Conservation (phyloP, 768 basidiomycete species). For the Neoboletus brunneissimus region DNA sequence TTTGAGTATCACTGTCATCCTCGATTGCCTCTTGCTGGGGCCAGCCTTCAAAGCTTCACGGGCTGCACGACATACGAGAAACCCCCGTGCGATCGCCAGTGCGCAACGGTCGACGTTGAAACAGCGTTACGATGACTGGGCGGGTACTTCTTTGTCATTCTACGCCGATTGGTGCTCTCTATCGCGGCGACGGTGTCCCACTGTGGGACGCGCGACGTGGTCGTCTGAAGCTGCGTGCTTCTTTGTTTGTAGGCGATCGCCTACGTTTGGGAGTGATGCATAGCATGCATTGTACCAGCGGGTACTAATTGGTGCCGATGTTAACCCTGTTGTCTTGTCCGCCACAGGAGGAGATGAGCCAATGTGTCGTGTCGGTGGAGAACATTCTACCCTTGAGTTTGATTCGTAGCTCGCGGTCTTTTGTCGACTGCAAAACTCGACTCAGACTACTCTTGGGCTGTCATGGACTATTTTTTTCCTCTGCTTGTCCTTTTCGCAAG, state of each 20-base stretch:
- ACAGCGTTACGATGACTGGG: slow-evolving; percentile 14
- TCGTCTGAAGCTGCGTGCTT: too few relatives aligned
- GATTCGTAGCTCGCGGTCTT: slow-evolving; percentile 22
- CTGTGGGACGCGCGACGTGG: not conserved
- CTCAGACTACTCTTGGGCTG: slow-evolving; percentile 25
- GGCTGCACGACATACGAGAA: slow-evolving; percentile 18
- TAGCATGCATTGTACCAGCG: too few relatives aligned
- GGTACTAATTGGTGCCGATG: too few relatives aligned
- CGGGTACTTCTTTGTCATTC: not conserved
- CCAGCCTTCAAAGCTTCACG: slow-evolving; percentile 17
- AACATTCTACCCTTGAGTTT: slow-evolving; percentile 16
- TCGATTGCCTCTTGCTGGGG: slow-evolving; percentile 18
- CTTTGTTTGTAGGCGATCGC: too few relatives aligned
- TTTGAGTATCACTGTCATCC: slow-evolving; percentile 22
- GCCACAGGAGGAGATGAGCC: slow-evolving; percentile 6
- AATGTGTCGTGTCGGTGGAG: not conserved
- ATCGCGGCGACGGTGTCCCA: slow-evolving; percentile 7
- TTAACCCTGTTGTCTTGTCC: too few relatives aligned
- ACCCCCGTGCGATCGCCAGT: slow-evolving; percentile 1
- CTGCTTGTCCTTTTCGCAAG: slow-evolving; percentile 6
- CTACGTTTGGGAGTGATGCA: too few relatives aligned
- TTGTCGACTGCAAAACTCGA: slow-evolving; percentile 17
- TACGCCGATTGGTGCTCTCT: slow-evolving; percentile 1
- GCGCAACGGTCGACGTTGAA: slow-evolving; percentile 9
- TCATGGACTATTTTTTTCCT: slow-evolving; percentile 7